These are phyloP conservation scores for Mortierella sp. DNA, from an alignment of 371 early-diverging fungal species.

Conservation along the genomic window DNA sequence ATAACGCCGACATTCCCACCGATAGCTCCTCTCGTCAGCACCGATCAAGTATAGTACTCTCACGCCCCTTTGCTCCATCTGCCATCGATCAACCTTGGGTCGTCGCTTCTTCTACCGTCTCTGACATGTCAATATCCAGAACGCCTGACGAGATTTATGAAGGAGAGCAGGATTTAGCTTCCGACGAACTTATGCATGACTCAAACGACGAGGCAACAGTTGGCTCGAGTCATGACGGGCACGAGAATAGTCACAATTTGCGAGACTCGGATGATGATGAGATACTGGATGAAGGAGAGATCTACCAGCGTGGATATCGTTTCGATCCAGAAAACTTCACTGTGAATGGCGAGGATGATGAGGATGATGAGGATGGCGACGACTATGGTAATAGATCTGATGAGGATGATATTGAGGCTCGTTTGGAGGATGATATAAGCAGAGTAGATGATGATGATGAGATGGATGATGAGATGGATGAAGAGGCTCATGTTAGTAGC, in stretches of 20 bases:
- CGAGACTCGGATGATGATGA: constrained; percentile 18
- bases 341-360: constrained; percentile 3
- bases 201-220: constrained; percentile 12
- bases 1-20: background rate
- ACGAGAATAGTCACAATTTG: constrained; percentile 17
- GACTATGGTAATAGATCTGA: background rate
- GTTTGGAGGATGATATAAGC: background rate
- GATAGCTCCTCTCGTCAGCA: background rate
- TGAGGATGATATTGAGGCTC: background rate
- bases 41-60: background rate
- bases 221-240: constrained; percentile 8
- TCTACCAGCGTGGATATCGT: constrained; percentile 1
- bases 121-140: background rate
- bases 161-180: constrained; percentile 2
- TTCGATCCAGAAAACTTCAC: background rate
- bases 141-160: constrained; percentile 4
- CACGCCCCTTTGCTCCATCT: constrained; percentile 9
- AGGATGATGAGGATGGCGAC: constrained; percentile 1
- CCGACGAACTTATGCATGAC: constrained; percentile 5
- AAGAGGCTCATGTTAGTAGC: background rate
- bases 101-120: background rate
- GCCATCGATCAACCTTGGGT: constrained; percentile 15
- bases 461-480: constrained; percentile 1
- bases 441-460: background rate
- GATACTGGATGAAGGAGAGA: constrained; percentile 20